Base-by-base conservation (phyloP, 352 stramenopile species). In the Globisporangium spiculum region DNA sequence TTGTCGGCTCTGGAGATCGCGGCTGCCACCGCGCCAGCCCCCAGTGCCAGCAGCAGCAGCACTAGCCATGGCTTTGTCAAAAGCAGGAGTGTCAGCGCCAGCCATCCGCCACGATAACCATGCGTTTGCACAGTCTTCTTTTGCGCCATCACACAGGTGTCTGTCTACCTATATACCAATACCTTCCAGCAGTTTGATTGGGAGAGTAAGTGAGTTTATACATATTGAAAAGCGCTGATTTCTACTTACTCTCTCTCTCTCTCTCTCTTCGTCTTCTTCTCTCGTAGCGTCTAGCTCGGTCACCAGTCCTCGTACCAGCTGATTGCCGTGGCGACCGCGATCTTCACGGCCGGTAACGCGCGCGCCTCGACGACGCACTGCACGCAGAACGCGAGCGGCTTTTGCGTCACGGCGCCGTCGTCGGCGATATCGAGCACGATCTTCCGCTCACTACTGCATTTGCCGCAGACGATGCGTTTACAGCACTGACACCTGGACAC, bases 391-490 rank as follows among this genome's bases (percentile, higher is more conserved):
- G 46, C 46, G 46, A 53, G 46, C 7, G 46, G 46, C 46, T 53
- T 53, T 18, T 53, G 63, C 36, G 63, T 68, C 34, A 68, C 63
- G 1, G 60, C 22, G 9, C 22, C 63, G 16, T 74, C 66, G 26
- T 59, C 27, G 1, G 66, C 60, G 36, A 75, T 65, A 58, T 75
- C 70, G 57, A 78, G 55, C 0, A 63, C 66, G 55, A 78, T 61
- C 32, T 74, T 52, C 16, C 67, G 65, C 48, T 54, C 20, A 5
- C 48, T 54, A 22, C 50, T 56, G 22, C 22, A 30, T 4, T 30
- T 70, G 57, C 54, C 18, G 62, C 73, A 78, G 16, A 78, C 27
- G 26, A 72, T 66, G 60, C 61, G 30, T 7, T 58, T 61, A 54
- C 41, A 70, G 69, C 53, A 78, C 36, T 38, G 34, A 38, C 34